Conservation (phyloP, 257 asterid genomes). For the Rhazya stricta region DNA sequence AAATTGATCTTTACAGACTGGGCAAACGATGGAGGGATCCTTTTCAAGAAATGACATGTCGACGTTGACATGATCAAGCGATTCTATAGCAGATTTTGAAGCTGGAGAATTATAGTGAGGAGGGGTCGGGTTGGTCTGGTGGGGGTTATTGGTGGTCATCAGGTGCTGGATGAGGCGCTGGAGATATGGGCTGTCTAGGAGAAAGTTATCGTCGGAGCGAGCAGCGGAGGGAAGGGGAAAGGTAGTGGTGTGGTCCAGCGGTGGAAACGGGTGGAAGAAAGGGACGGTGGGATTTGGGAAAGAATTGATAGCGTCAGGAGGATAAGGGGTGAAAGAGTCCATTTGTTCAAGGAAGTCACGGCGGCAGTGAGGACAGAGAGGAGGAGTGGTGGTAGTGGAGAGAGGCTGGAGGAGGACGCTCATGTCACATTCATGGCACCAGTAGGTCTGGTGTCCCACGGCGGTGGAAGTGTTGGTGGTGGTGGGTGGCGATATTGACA, state of each 20-base stretch:
- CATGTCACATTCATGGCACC: conserved; percentile 96
- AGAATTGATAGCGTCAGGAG: conserved; percentile 20
- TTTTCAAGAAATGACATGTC: conserved; percentile 33
- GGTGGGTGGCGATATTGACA: conserved; percentile 33
- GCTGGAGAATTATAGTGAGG: conserved; percentile 46
- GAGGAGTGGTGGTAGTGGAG: conserved; percentile 46
- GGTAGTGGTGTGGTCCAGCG: conserved; percentile 18
- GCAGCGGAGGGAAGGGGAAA: conserved; percentile 24
- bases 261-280: conserved; percentile 19
- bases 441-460: conserved; percentile 62
- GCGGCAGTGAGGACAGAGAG: conserved; percentile 84
- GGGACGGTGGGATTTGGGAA: conserved; percentile 20
- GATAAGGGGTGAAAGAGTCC: conserved; percentile 41
- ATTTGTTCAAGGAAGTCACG: conserved; percentile 69
- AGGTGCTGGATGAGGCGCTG: conserved; percentile 71
- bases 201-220: conserved; percentile 66
- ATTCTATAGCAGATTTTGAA: conserved; percentile 52
- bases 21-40: conserved; percentile 59
- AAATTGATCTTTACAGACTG: conserved; percentile 78
- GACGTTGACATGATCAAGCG: conserved; percentile 41
- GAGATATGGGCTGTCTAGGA: conserved; percentile 65
- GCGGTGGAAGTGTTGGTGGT: conserved; percentile 33
- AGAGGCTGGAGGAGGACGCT: conserved; percentile 51
- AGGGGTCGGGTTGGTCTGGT: conserved; percentile 26
- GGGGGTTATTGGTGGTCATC: conserved; percentile 38